A percentile compares a stretch with the other conserved stretches of the same genome.
Conservation (phyloP, 2,329 filamentous ascomycete species). For the Cyphellophora europaea region DNA sequence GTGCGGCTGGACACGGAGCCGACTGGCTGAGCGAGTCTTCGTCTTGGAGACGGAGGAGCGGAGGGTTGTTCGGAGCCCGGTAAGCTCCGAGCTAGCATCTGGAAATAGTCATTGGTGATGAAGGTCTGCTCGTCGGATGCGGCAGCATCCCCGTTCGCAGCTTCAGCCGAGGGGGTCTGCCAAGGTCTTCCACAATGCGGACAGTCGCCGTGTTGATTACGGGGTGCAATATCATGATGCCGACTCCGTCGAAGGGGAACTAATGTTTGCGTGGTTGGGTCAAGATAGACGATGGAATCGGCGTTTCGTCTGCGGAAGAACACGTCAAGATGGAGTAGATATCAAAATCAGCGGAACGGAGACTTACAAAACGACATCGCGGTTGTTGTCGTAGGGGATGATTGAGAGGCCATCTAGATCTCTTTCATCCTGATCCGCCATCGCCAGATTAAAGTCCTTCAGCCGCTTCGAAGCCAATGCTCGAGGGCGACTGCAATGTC, state of each 20-base stretch:
- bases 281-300: conserved; percentile 85
- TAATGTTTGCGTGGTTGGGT: conserved; percentile 77
- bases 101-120: conserved; percentile 88
- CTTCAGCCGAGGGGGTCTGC: conserved; percentile 26
- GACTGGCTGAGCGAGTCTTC: conserved; percentile 36
- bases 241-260: conserved; percentile 48
- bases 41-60: conserved; percentile 40
- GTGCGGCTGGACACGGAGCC: conserved; percentile 24
- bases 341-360: conserved; percentile 2
- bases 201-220: conserved; percentile 51
- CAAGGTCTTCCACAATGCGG: conserved; percentile 81
- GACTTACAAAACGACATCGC: conserved; percentile 36
- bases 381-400: conserved; percentile 26
- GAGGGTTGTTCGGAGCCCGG: conserved; percentile 40
- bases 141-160: conserved; percentile 23
- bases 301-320: conserved; percentile 75
- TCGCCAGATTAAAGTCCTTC: too few species aligned
- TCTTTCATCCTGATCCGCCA: conserved; percentile 8
- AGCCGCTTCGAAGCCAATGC: too few species aligned
- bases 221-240: conserved; percentile 39
- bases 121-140: conserved; percentile 49
- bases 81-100: conserved; percentile 65
- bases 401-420: conserved; percentile 11
- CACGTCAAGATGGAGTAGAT: conserved; percentile 1
- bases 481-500: too few species aligned